Evolutionary conservation across 305 asterid species (phyloP).

Genomic region (Fraxinus sp.): DNA sequence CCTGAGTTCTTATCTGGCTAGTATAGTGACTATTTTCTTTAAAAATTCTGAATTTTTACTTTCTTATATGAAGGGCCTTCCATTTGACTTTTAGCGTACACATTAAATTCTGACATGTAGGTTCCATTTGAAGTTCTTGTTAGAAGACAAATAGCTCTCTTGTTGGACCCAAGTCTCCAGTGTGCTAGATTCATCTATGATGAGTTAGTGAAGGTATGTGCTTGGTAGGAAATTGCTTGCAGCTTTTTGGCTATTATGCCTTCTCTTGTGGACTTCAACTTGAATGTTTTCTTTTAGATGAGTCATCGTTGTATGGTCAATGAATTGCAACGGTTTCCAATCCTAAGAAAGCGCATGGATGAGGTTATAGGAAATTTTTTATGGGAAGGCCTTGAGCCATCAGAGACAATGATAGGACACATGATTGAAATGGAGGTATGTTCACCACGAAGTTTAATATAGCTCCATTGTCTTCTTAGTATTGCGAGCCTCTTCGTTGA

Average conservation of each 20-base stretch:
- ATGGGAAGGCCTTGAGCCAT: conserved; percentile 89
- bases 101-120: conserved; percentile 39
- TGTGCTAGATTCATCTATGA: conserved; percentile 88
- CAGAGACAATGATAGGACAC: conserved; percentile 94
- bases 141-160: conserved; percentile 77
- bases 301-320: conserved; percentile 72
- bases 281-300: conserved; percentile 49
- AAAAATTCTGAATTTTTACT: background rate
- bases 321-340: conserved; percentile 79
- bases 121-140: conserved; percentile 92
- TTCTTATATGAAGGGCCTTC: conserved; percentile 15
- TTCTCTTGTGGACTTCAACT: conserved; percentile 26
- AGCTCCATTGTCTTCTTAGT: background rate
- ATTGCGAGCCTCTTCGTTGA: background rate
- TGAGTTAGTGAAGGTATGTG: conserved; percentile 78
- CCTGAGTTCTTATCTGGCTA: conserved; percentile 15
- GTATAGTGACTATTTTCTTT: conserved; percentile 1
- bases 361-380: conserved; percentile 68
- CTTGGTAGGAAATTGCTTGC: conserved; percentile 6
- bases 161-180: conserved; percentile 92
- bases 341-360: conserved; percentile 68
- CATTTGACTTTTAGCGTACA: conserved; percentile 18
- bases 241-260: conserved; percentile 20
- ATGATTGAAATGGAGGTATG: conserved; percentile 95
- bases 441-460: background rate